Evolutionary conservation across 2,329 filamentous ascomycete species (phyloP), one percentile per base, ranked within the genome.

Genomic region (Gnomoniopsis smithogilvyi): DNA sequence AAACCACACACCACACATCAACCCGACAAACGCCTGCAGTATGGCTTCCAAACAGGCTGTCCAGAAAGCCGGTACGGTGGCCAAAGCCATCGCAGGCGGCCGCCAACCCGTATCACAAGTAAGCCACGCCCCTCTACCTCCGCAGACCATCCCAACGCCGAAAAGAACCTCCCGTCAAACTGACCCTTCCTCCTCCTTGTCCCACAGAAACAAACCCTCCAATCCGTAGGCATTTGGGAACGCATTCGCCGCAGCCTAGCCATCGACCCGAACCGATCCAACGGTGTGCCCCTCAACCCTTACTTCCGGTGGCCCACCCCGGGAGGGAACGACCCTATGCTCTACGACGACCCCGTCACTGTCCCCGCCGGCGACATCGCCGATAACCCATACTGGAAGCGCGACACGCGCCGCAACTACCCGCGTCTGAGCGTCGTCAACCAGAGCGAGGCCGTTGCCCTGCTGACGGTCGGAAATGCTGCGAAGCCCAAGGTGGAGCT

Each of bases 371-470:
- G 83, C 66, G 92, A 96, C 73, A 87, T 96, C 68, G 92, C 92
- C 68, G 91, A 94, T 74, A 96, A 96, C 78, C 86, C 92, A 41
- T 96, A 97, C 80, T 99, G 92, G 92, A 96, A 96, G 82, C 92
- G 95, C 69, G 95, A 99, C 71, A 75, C 80, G 62, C 90, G 95
- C 67, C 85, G 95, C 68, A 82, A 82, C 68, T 98, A 98, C 78
- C 90, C 95, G 34, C 83, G 82, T 67, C 81, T 90, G 58, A 94
- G 89, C 70, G 87, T 91, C 49, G 84, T 99, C 63, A 88, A 80
- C 61, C 95, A 98, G 80, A 85, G 85, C 50, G 90, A 98, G 74
- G 87, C 92, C 54, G 95, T 95, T 24, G 89, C 89, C 46, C 84
- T 99, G 67, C 80, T 99, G 71, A 87, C 83, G 30, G 86, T 98